phyloP scores from a whole-genome alignment of 1,139 yeast genomes.

The Candida albicans region DNA sequence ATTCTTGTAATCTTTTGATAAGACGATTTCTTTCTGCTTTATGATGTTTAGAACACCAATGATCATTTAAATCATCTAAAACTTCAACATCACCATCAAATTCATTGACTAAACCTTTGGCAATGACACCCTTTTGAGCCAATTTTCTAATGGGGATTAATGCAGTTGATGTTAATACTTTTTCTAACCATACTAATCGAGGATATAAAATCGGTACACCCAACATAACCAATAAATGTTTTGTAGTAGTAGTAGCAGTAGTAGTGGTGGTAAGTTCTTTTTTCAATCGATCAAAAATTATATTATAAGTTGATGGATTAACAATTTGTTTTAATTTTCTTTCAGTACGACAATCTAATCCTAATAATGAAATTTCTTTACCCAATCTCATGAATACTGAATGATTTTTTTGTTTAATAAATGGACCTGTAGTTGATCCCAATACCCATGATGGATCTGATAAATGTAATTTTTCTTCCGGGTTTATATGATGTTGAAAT shows the following conservation, averaged over 20 bases:
- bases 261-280: slow-evolving; percentile 51
- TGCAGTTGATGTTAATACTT: slow-evolving; percentile 59
- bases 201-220: slow-evolving; percentile 97
- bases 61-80: slow-evolving; percentile 90
- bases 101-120: slow-evolving; percentile 76
- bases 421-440: slow-evolving; percentile 58
- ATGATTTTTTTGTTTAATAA: slow-evolving; percentile 61
- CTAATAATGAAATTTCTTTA: slow-evolving; percentile 65
- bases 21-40: slow-evolving; percentile 72
- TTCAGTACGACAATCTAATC: slow-evolving; percentile 92
- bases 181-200: slow-evolving; percentile 85
- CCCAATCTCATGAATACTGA: slow-evolving; percentile 77
- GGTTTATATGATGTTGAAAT: slow-evolving; percentile 79
- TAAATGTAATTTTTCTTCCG: slow-evolving; percentile 39
- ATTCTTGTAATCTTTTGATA: slow-evolving; percentile 54
- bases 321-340: slow-evolving; percentile 64
- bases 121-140: slow-evolving; percentile 67
- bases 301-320: slow-evolving; percentile 53
- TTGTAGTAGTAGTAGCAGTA: slow-evolving; percentile 47
- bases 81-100: slow-evolving; percentile 91
- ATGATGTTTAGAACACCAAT: slow-evolving; percentile 91
- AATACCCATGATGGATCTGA: slow-evolving; percentile 62
- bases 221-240: slow-evolving; percentile 77
- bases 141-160: slow-evolving; percentile 66
- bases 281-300: slow-evolving; percentile 59